Evolutionary conservation across 306 rosid species (phyloP).

Genomic region (Dalbergia cultrata): DNA sequence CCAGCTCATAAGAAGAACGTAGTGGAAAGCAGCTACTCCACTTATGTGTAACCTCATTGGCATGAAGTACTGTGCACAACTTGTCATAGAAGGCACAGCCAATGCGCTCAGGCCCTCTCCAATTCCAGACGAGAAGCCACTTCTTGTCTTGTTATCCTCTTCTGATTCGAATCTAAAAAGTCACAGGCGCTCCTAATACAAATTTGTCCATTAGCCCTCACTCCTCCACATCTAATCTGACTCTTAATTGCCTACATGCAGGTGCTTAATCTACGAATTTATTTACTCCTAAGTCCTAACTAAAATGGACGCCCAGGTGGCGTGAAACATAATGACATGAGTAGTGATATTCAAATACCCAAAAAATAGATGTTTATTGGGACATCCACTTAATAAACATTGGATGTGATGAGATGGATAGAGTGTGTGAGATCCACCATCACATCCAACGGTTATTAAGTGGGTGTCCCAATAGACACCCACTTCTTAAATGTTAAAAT

Average conservation of each 20-base stretch:
- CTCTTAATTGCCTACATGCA: background rate
- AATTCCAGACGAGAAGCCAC: conserved; percentile 6
- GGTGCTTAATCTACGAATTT: conserved; percentile 17
- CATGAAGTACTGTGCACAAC: conserved; percentile 4
- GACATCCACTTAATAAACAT: too few species aligned
- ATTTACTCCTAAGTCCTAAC: background rate
- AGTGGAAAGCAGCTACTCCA: conserved; percentile 36
- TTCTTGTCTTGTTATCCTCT: conserved; percentile 9
- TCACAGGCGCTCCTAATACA: background rate
- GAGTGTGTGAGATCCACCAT: too few species aligned
- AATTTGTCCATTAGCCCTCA: background rate
- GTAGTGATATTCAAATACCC: too few species aligned
- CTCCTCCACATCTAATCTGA: conserved; percentile 28
- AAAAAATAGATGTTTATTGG: too few species aligned
- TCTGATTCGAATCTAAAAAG: conserved; percentile 31
- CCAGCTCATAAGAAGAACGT: background rate
- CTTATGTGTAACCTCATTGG: conserved; percentile 21
- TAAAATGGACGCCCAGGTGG: background rate
- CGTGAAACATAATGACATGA: background rate
- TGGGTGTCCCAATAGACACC: too few species aligned
- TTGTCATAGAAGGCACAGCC: background rate
- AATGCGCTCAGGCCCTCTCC: background rate
- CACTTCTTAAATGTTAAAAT: too few species aligned
- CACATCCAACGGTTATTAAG: too few species aligned
- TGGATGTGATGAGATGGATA: too few species aligned